Evolutionary conservation across 805 yeast species (phyloP), one percentile per base, ranked within the genome.

Genomic region (Lipomyces oligophaga): DNA sequence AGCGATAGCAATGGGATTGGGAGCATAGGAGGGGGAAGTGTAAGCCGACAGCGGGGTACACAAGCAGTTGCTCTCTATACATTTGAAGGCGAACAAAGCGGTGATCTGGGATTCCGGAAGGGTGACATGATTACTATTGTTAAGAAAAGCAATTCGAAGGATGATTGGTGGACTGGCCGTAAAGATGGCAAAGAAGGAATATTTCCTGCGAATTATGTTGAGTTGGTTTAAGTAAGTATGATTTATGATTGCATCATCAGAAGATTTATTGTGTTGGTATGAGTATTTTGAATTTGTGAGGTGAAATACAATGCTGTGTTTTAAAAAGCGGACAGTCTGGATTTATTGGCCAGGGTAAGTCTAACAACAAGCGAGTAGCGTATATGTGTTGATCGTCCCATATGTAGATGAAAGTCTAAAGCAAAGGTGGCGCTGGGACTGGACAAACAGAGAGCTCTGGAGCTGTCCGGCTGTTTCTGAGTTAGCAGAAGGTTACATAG

Each of bases 161-260:
- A 93, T 64, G 97, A 93, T 65, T 93, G 98, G 98, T 93, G 98
- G 98, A 87, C 96, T 0, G 98, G 98, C 22, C 80, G 84, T 63
- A 71, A 80, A 44, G 85, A 84, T 57, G 90, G 94, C 10, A 69
- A 68, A 52, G 86, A 85, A 59, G 98, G 98, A 34, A 89, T 89
- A 22, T 90, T 90, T 76, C 98, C 98, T 7, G 98, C 98, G 2
- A 90, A 90, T 65, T 90, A 90, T 63, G 97, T 90, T 34, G 95
- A 89, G 63, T 67, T 89, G 59, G 77, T 80, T 43, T 82, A 62
- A 58, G 26, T 31, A n/a, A n/a, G 34, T 31, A 6, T 31, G 13
- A 5, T 7, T 31, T 31, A n/a, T 31, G 34, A 13, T 31, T 31
- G 30, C 13, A 10, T 27, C 13, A 10, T 27, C 11, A 10, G 30